Percentiles rank a stretch among this genome's conserved stretches.
These are phyloP conservation scores for Fusarium liriodendri DNA, from an alignment of 2,329 filamentous ascomycete genomes.

Conservation along the genomic window DNA sequence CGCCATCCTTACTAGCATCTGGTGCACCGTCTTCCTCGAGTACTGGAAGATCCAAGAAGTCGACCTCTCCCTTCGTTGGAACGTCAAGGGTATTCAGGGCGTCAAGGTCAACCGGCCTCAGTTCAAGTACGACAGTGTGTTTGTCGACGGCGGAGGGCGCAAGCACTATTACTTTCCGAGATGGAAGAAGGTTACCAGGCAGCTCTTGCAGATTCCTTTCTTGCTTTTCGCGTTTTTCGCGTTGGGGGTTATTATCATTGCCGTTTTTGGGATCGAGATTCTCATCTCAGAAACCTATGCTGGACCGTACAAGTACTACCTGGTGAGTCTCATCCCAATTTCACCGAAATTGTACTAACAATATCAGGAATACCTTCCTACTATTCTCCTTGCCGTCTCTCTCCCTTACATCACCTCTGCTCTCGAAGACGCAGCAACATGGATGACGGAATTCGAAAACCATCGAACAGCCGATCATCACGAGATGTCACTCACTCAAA, in stretches of 20 bases:
- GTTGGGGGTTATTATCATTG: conserved; percentile 74
- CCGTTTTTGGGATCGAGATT: conserved; percentile 79
- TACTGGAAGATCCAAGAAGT: conserved; percentile 83
- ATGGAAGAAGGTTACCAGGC: conserved; percentile 72
- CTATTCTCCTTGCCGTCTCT: conserved; percentile 73
- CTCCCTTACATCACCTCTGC: conserved; percentile 73
- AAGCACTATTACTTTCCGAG: conserved; percentile 71
- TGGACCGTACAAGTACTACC: conserved; percentile 73
- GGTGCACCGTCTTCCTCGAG: conserved; percentile 80
- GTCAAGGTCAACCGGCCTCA: conserved; percentile 74
- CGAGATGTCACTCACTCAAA: conserved; percentile 76
- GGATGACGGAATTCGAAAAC: conserved; percentile 78
- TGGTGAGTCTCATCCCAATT: conserved; percentile 57
- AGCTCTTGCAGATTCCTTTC: conserved; percentile 77
- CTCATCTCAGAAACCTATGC: conserved; percentile 80
- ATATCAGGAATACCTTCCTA: conserved; percentile 76
- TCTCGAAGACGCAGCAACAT: conserved; percentile 71
- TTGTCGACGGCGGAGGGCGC: conserved; percentile 73
- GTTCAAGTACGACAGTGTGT: conserved; percentile 71
- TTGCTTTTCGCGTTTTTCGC: conserved; percentile 67
- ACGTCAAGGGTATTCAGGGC: conserved; percentile 73
- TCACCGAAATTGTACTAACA: neutral
- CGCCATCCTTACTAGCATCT: conserved; percentile 73
- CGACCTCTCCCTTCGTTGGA: conserved; percentile 79
- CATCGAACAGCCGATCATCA: conserved; percentile 77